Evolutionary conservation across 1,284 basidiomycete species (phyloP), one percentile per base, ranked within the genome.

Genomic region (Moesziomyces sp.): DNA sequence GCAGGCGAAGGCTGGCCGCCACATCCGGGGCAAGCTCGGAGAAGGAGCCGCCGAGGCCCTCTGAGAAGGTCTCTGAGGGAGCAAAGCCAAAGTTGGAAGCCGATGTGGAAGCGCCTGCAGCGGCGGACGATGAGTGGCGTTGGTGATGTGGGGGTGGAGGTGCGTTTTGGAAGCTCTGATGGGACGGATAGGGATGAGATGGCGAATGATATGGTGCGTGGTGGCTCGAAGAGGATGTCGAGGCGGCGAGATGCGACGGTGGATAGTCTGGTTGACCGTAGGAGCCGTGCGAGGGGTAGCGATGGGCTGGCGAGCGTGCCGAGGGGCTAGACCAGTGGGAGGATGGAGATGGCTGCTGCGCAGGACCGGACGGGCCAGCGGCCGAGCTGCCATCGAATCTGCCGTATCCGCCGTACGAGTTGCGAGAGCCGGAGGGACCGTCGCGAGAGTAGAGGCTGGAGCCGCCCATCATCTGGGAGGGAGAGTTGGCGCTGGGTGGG

Each of bases 1-100:
- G 77, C 38, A 79, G 52, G 44, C 75, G 71, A 3, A 77, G 52
- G 19, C 58, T 54, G 8, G 74, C 70, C 2, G 74, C 70, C 3
- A 67, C 56, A 24, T 69, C 70, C 5, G 74, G 69, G 2, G 69
- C 66, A 28, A 76, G 56, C 40, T 69, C 62, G 26, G 66, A 74
- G 57, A 78, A 68, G 8, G 74, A 70, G n/a, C 49, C 72, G 24
- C 56, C 70, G 0, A 74, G 59, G 11, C 72, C 52, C 6, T 67
- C 54, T 7, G 69, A 53, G 38, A 67, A 71, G 30, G 54, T 24
- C 26, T 65, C 54, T 45, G 49, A 48, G 13, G 60, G 52, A 1
- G 58, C 40, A 23, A 69, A 72, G 62, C 59, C 58, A 28, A 55
- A 53, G 28, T 67, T 61, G 35, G 53, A 28, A 1, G 43, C 59